Evolutionary conservation across 768 basidiomycete genomes (phyloP).

Genomic region (Candolleomyces aberdarensis): DNA sequence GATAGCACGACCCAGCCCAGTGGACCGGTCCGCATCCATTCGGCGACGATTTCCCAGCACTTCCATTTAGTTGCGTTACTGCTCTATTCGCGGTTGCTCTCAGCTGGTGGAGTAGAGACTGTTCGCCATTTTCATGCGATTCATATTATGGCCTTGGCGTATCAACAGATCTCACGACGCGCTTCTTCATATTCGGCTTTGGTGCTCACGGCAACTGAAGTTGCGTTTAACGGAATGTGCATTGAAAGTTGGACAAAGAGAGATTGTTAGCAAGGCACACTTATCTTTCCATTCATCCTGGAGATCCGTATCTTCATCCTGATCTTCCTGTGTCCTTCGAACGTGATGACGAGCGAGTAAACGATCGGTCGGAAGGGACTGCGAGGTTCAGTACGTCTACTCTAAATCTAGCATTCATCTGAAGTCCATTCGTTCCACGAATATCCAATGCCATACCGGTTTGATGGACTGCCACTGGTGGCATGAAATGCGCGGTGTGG

Average conservation of each 20-base stretch:
- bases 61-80: background rate
- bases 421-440: no score
- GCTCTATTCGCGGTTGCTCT: background rate
- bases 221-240: no score
- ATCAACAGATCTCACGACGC: constrained; percentile 39
- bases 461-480: no score
- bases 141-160: constrained; percentile 44
- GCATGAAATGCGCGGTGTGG: no score
- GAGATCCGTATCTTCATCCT: no score
- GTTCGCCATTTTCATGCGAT: constrained; percentile 37
- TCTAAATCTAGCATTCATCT: no score
- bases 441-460: no score
- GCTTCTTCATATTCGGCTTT: constrained; percentile 42
- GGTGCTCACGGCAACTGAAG: constrained; percentile 31
- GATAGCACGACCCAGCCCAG: background rate
- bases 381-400: no score
- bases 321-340: background rate
- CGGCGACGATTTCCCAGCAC: background rate
- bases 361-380: no score
- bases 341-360: no score
- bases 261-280: no score
- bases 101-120: background rate
- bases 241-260: background rate
- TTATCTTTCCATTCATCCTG: constrained; percentile 16
- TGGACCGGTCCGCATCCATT: background rate